Evolutionary conservation across 768 basidiomycete genomes (phyloP), one percentile per base, ranked within the genome.

Genomic region (Mycena floridula): DNA sequence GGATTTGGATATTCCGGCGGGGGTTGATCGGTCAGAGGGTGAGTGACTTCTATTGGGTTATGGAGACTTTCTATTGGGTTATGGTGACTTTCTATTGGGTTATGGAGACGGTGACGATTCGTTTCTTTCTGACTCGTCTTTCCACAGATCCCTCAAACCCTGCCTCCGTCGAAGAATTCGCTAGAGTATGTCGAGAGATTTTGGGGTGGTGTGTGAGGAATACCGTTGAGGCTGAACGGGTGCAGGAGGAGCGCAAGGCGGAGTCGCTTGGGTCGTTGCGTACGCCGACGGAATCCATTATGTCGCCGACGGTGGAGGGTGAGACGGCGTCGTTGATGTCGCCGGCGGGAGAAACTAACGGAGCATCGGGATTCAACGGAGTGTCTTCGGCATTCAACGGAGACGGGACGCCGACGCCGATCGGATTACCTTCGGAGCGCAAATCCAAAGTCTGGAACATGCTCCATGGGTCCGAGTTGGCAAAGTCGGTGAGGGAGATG

Each of bases 201-300:
- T 64, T 98, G 48, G 89, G 86, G 51, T 79, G 82, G 9, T 99
- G 95, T 60, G 81, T 94, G 7, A 70, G 94, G 46, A 98, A 99
- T 53, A 98, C 95, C 0, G 94, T 97, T 59, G 82, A 85, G 45
- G 94, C 86, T 0, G 85, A 85, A 54, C 59, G 53, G 42, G 56
- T 50, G 7, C 50, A 60, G 1, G 50, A 58, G 16, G 40, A 39
- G 4, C 39, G 55, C 5, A 54, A 8, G 25, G 43, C 54, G 3
- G 53, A 50, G 5, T 56, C 57, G 67, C 37, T 53, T 47, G 25
- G 53, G 13, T 4, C 18, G 3, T 18, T 18, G 3, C 13, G 32
- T 35, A 35, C 32, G 7, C 32, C 32, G 4, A n/a, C n/a, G n/a
- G n/a, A n/a, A n/a, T n/a, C n/a, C n/a, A n/a, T n/a, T n/a, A n/a